These are phyloP conservation scores for Sphagnum contortum DNA, from an alignment of 225 moss, liverwort and hornwort genomes.

Conservation along the genomic window DNA sequence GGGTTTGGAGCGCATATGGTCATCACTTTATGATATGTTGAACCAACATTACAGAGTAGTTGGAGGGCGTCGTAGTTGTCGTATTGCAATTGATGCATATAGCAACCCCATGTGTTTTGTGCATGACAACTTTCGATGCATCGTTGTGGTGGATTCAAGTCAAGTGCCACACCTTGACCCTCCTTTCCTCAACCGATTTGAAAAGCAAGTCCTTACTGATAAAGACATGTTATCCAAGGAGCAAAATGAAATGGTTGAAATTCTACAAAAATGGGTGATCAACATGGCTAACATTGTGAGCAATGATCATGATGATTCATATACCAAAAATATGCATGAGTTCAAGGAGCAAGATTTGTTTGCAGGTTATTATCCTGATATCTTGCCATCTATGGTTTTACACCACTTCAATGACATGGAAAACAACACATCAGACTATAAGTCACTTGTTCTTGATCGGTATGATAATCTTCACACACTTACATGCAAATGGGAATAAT, in stretches of 20 bases:
- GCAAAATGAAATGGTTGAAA: slow-evolving; percentile 26
- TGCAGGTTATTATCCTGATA: slow-evolving; percentile 50
- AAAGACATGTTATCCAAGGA: slow-evolving; percentile 31
- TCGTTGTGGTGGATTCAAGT: slow-evolving; percentile 46
- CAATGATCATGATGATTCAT: background rate
- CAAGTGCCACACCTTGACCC: slow-evolving; percentile 43
- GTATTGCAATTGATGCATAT: slow-evolving; percentile 59
- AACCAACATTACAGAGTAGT: slow-evolving; percentile 58
- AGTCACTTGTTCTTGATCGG: slow-evolving; percentile 37
- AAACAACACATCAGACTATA: slow-evolving; percentile 15
- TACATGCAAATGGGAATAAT: too few relatives aligned
- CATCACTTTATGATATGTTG: slow-evolving; percentile 59
- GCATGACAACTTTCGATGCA: slow-evolving; percentile 50
- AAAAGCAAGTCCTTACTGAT: slow-evolving; percentile 55
- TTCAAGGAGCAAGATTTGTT: slow-evolving; percentile 23
- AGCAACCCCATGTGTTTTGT: slow-evolving; percentile 63
- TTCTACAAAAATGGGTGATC: slow-evolving; percentile 34
- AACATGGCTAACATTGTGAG: slow-evolving; percentile 22
- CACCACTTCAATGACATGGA: slow-evolving; percentile 27
- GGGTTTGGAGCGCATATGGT: slow-evolving; percentile 53
- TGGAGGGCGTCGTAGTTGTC: slow-evolving; percentile 43
- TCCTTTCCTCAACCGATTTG: slow-evolving; percentile 59
- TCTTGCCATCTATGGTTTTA: slow-evolving; percentile 45
- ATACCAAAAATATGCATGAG: background rate
- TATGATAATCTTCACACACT: too few relatives aligned